phyloP scores from a whole-genome alignment of 768 basidiomycete species.

The Gymnopilus dilepis region DNA sequence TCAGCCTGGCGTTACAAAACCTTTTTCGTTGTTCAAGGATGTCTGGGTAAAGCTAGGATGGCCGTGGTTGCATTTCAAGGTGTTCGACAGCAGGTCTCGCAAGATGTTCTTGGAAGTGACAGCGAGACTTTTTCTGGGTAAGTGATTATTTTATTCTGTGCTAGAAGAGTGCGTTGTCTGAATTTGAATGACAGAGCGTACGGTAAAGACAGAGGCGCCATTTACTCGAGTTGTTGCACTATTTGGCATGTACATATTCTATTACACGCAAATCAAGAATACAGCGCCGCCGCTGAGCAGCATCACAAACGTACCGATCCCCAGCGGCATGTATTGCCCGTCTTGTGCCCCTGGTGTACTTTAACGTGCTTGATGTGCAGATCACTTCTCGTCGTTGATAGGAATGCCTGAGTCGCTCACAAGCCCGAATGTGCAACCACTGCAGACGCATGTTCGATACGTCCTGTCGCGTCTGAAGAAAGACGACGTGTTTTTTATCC shows the following conservation, averaged over 20 bases:
- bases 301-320: slow-evolving; percentile 62
- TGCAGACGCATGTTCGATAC: slow-evolving; percentile 57
- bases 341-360: slow-evolving; percentile 6
- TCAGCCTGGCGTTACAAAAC: slow-evolving; percentile 37
- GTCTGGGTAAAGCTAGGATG: slow-evolving; percentile 74
- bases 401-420: slow-evolving; percentile 52
- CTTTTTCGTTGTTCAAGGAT: slow-evolving; percentile 74
- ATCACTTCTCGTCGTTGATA: slow-evolving; percentile 57
- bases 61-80: slow-evolving; percentile 77
- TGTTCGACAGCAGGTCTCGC: slow-evolving; percentile 70
- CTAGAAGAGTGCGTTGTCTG: neutral
- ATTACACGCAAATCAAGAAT: slow-evolving; percentile 65
- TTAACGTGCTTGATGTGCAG: slow-evolving; percentile 40
- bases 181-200: slow-evolving; percentile 51
- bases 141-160: slow-evolving; percentile 19
- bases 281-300: slow-evolving; percentile 55
- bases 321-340: slow-evolving; percentile 51
- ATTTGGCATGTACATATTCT: slow-evolving; percentile 75
- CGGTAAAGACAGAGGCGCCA: slow-evolving; percentile 52
- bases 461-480: slow-evolving; percentile 54
- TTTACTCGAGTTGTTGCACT: slow-evolving; percentile 64
- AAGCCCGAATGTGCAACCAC: slow-evolving; percentile 42
- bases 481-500: slow-evolving; percentile 59
- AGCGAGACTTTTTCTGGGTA: slow-evolving; percentile 71
- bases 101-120: slow-evolving; percentile 65